Evolutionary conservation across 1,284 basidiomycete species (phyloP).

Genomic region (Ustilago nuda): DNA sequence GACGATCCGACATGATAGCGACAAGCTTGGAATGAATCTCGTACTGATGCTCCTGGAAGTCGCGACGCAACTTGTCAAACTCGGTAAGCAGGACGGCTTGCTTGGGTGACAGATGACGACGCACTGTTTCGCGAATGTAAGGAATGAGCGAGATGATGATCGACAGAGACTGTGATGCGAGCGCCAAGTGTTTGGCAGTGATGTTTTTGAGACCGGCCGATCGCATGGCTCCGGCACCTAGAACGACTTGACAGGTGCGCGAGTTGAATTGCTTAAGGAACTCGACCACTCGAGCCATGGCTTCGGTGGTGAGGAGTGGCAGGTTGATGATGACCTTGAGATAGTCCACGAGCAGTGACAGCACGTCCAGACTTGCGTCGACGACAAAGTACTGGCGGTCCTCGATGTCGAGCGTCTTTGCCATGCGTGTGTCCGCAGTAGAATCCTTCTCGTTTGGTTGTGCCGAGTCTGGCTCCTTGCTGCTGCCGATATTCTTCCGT

Average conservation of each 20-base stretch:
- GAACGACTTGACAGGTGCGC: slow-evolving; percentile 94
- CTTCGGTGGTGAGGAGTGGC: slow-evolving; percentile 88
- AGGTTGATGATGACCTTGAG: slow-evolving; percentile 88
- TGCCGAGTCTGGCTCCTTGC: neutral
- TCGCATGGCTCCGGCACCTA: slow-evolving; percentile 97
- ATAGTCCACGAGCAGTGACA: slow-evolving; percentile 85
- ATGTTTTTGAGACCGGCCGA: slow-evolving; percentile 98
- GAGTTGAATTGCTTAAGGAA: slow-evolving; percentile 94
- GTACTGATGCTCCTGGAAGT: slow-evolving; percentile 98
- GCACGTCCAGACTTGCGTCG: slow-evolving; percentile 80
- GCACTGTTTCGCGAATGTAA: slow-evolving; percentile 92
- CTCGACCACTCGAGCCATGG: slow-evolving; percentile 92
- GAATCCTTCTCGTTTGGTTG: slow-evolving; percentile 4
- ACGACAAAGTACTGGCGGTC: slow-evolving; percentile 76
- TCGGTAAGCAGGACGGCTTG: slow-evolving; percentile 96
- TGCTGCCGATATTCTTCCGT: neutral
- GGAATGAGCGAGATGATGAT: slow-evolving; percentile 95
- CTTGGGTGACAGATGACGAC: slow-evolving; percentile 88
- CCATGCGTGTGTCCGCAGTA: neutral
- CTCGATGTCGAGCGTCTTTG: slow-evolving; percentile 84
- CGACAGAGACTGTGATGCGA: slow-evolving; percentile 94
- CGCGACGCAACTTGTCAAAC: slow-evolving; percentile 97
- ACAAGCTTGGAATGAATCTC: slow-evolving; percentile 98
- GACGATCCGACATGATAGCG: slow-evolving; percentile 96
- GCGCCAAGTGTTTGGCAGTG: slow-evolving; percentile 91